Evolutionary conservation across 805 yeast species (phyloP).

Genomic region (Lipomyces starkeyi): DNA sequence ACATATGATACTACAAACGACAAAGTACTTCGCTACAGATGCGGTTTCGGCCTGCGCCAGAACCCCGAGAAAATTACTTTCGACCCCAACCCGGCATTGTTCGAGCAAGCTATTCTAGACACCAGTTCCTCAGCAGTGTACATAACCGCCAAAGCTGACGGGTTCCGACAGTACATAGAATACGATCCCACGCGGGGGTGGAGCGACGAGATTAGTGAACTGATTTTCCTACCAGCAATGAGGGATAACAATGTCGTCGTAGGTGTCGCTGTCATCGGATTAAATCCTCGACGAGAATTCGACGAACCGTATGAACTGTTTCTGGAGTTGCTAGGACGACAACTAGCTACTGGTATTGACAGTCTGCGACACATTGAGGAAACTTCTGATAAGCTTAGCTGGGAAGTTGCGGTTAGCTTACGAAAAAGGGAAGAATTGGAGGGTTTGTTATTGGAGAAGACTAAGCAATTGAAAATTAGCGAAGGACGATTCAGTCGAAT

Average conservation of each 20-base stretch:
- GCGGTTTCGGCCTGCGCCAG: constrained; percentile 31
- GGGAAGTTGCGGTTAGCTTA: constrained; percentile 30
- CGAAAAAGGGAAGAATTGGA: constrained; percentile 32
- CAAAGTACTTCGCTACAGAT: constrained; percentile 22
- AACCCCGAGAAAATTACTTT: constrained; percentile 21
- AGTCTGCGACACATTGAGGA: constrained; percentile 33
- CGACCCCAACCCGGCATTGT: constrained; percentile 23
- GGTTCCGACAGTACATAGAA: constrained; percentile 25
- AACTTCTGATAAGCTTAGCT: constrained; percentile 30
- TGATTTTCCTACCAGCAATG: constrained; percentile 36
- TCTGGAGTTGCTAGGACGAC: constrained; percentile 37
- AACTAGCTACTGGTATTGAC: constrained; percentile 35
- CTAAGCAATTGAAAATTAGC: constrained; percentile 32
- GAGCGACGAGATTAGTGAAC: constrained; percentile 29
- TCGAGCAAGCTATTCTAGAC: constrained; percentile 36
- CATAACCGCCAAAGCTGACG: constrained; percentile 29
- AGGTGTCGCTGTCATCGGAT: constrained; percentile 37
- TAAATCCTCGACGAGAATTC: constrained; percentile 33
- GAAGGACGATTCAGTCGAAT: constrained; percentile 37
- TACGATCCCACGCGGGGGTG: constrained; percentile 38
- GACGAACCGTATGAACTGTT: constrained; percentile 37
- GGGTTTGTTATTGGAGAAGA: constrained; percentile 24
- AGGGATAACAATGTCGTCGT: constrained; percentile 35
- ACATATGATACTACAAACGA: constrained; percentile 17
- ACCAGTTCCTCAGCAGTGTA: constrained; percentile 28